phyloP scores from a whole-genome alignment of 1,284 basidiomycete genomes.

The Puccinia horiana region DNA sequence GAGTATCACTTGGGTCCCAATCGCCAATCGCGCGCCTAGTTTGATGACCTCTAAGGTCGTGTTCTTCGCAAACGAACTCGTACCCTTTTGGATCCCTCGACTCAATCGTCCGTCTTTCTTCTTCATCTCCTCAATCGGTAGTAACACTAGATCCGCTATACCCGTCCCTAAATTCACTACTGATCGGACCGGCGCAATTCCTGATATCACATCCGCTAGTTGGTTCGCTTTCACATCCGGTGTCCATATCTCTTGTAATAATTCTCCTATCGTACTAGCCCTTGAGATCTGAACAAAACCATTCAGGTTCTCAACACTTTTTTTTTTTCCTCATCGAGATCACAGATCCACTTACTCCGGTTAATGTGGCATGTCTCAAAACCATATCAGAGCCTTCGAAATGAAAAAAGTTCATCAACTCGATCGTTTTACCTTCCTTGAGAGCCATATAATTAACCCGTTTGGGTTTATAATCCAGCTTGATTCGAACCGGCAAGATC shows the following conservation, averaged over 20 bases:
- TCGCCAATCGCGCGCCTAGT: constrained; percentile 89
- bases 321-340: not conserved
- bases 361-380: constrained; percentile 82
- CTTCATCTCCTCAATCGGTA: constrained; percentile 95
- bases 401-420: constrained; percentile 99
- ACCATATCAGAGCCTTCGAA: constrained; percentile 99
- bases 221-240: constrained; percentile 99
- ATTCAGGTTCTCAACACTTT: not conserved
- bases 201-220: constrained; percentile 94
- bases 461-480: constrained; percentile 97
- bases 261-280: constrained; percentile 72
- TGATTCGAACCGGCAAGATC: constrained; percentile 73
- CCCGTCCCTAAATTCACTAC: constrained; percentile 95
- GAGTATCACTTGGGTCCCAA: constrained; percentile 93
- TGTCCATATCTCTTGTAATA: constrained; percentile 95
- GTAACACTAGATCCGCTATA: constrained; percentile 87
- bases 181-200: constrained; percentile 89
- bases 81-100: constrained; percentile 89
- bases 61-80: constrained; percentile 84
- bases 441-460: constrained; percentile 92
- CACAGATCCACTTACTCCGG: constrained; percentile 62
- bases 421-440: constrained; percentile 85
- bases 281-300: constrained; percentile 66
- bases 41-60: constrained; percentile 93
- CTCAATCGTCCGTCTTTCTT: constrained; percentile 88